Conservation (phyloP, 441 rosid genomes). For the Adansonia gregorii region DNA sequence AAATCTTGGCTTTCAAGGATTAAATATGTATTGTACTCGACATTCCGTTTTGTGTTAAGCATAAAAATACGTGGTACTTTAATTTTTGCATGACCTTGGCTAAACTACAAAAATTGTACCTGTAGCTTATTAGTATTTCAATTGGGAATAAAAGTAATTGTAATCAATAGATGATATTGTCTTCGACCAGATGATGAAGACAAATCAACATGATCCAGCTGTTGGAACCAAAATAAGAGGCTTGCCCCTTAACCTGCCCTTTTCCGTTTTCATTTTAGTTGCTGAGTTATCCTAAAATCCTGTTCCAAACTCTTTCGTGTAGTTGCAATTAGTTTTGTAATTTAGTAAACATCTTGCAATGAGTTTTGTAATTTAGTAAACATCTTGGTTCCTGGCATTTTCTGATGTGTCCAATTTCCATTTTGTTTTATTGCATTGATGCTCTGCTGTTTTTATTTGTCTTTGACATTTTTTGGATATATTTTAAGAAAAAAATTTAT, state of each 20-base stretch:
- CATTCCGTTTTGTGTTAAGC: not conserved
- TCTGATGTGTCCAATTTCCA: constrained; percentile 1
- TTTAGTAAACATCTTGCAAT: not conserved
- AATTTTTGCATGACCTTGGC: not conserved
- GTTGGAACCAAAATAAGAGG: not conserved
- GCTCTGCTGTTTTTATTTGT: not conserved
- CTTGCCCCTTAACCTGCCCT: not conserved
- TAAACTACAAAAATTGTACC: not conserved
- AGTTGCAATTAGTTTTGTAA: constrained; percentile 3
- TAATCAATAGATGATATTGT: not conserved
- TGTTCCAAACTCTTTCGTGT: constrained; percentile 11
- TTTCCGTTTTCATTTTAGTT: not conserved
- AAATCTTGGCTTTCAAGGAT: not conserved
- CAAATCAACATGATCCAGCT: not conserved
- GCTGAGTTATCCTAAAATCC: constrained; percentile 13
- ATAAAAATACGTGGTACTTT: not conserved
- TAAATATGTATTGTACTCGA: not conserved
- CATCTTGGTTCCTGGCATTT: not conserved
- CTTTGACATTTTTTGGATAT: not conserved
- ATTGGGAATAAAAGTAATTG: not conserved
- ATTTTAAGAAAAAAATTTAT: not conserved
- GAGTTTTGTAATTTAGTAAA: constrained; percentile 3
- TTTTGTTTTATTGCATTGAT: not conserved
- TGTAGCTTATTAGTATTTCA: constrained; percentile 1
- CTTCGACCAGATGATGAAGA: not conserved